Evolutionary conservation across 1,139 yeast genomes (phyloP), one percentile per base, ranked within the genome.

Genomic region (Debaryomyces fabryi): DNA sequence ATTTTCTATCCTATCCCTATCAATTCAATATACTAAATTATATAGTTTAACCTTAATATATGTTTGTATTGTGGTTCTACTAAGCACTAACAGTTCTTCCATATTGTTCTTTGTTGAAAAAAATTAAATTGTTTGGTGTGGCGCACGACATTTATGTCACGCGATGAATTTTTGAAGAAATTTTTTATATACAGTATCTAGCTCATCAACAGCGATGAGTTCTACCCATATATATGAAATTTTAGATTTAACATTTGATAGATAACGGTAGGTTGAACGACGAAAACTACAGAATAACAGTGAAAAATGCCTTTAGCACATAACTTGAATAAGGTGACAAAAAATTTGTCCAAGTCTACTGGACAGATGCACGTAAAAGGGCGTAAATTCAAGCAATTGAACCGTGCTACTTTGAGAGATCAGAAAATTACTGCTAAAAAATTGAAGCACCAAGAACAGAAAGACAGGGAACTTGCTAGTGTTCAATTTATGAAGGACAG

Each of bases 331-430:
- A 91, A 90, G 65, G 88, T 92, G 39, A 79, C 83, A 57, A 88
- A 88, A 69, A 78, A 75, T 48, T 67, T 84, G 51, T 69, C 79
- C 52, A 81, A 81, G 64, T 74, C 84, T 42, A 83, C 82, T 40
- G 83, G 85, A 16, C 72, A 79, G 27, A 76, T 92, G 56, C 98
- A 92, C 65, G 91, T 96, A 36, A 86, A 86, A 61, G 96, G 97
- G 6, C 79, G 97, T 48, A 91, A 89, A 67, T 87, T 89, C 68
- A 86, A 87, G 65, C 91, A 88, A 65, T 72, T 92, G 49, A 86
- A 85, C 52, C 75, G 95, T 54, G 97, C 97, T n/a, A 83, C 95
- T 1, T 70, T 90, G 42, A 79, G 98, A 65, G 95, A 90, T 54
- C 78, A 78, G 44, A 88, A 87, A 64, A 71, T 92, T 46, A 78